Evolutionary conservation across 257 asterid genomes (phyloP), one percentile per base, ranked within the genome.

Genomic region (Solanum chilense): DNA sequence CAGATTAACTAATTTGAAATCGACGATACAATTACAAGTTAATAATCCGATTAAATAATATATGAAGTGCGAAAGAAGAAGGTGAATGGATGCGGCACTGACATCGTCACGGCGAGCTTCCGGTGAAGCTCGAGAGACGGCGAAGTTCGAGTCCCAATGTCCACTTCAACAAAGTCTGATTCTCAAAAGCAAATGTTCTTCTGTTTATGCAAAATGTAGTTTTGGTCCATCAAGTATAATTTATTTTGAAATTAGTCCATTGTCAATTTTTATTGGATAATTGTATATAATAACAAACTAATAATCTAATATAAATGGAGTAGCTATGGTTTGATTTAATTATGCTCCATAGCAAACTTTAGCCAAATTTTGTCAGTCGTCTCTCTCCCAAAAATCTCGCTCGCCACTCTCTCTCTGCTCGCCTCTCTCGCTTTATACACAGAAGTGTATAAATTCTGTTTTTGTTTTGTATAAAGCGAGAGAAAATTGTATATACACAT

Each of bases 1-100:
- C 60, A 77, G 2, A 77, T 42, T 77, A 7, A 29, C 62, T 18
- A 25, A 44, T n/a, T 78, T 45, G 56, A 44, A 76, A 42, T 41
- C 35, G 9, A 1, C 42, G 4, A 41, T 41, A 76, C 23, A 76
- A 2, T 75, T 41, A 75, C 35, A n/a, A 75, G 58, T 12, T 41
- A 23, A 75, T 12, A 12, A 75, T 21, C 52, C 52, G 82, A 33
- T 31, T 21, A 88, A 9, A 41, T 16, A 73, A 42, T 12, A 25
- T 5, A 3, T 12, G 27, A 18, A 45, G 5, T 62, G 49, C 69
- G 83, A 90, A 16, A 86, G 42, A 20, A 60, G 12, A 25, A 78
- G 95, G 77, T 93, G 90, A 83, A 94, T 77, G 86, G 99, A 96
- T 90, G 96, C 90, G 96, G 37, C 37, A 35, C 6, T 35, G 37